These are phyloP conservation scores for Thermochaetoides thermophila DNA, from an alignment of 495 filamentous ascomycete genomes.

Conservation along the genomic window DNA sequence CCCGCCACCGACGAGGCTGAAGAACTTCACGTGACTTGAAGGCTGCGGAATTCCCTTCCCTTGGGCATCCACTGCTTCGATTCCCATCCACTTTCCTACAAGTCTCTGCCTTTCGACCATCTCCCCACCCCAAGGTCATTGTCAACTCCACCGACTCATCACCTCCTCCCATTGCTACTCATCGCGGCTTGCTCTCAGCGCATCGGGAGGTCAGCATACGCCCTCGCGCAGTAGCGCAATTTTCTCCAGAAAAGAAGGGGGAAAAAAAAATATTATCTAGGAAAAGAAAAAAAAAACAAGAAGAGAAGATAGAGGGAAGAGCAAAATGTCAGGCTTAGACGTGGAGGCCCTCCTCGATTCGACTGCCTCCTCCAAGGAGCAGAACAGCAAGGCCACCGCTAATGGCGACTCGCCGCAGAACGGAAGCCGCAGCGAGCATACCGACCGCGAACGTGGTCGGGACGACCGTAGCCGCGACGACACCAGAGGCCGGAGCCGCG, in stretches of 20 bases:
- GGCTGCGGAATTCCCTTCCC: too few relatives aligned
- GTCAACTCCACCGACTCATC: neutral
- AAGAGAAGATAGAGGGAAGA: neutral
- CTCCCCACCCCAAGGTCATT: too few relatives aligned
- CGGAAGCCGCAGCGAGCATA: conserved; percentile 31
- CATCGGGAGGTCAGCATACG: too few relatives aligned
- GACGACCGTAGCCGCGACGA: conserved; percentile 19
- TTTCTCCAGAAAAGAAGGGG: neutral
- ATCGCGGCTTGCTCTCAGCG: neutral
- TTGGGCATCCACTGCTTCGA: too few relatives aligned
- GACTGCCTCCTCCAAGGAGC: conserved; percentile 50
- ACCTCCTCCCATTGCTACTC: neutral
- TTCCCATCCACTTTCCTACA: too few relatives aligned
- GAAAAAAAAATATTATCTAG: neutral
- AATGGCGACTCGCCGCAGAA: conserved; percentile 38
- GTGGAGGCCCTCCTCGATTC: conserved; percentile 90
- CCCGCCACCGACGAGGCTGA: too few relatives aligned
- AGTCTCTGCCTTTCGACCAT: too few relatives aligned
- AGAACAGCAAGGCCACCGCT: conserved; percentile 14
- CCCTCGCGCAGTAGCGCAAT: neutral
- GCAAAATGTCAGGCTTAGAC: conserved; percentile 72
- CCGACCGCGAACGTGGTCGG: conserved; percentile 20
- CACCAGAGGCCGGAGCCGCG: conserved; percentile 31
- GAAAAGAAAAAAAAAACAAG: neutral
- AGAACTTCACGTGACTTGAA: neutral